Evolutionary conservation across 306 rosid species (phyloP).

Genomic region (Arachis hypogaea): DNA sequence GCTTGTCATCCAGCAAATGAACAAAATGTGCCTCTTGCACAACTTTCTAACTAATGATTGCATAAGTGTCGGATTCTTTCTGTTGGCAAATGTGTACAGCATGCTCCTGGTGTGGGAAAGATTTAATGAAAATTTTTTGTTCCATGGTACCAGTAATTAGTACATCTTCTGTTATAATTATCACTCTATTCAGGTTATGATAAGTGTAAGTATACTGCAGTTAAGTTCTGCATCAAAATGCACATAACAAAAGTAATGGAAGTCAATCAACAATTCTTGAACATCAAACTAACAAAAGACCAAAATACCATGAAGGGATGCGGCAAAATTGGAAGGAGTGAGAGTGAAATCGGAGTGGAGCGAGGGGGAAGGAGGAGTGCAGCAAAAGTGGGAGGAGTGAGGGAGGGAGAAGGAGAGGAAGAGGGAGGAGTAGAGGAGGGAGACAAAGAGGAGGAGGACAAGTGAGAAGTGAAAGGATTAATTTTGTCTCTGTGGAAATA

Average conservation of each 20-base stretch:
- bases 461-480: no score
- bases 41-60: conserved; percentile 74
- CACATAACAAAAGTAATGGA: conserved; percentile 1
- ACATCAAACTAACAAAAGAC: neutral
- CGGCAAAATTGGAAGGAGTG: no score
- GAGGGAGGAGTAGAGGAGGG: no score
- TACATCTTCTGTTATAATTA: conserved; percentile 95
- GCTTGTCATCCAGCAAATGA: conserved; percentile 95
- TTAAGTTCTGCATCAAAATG: conserved; percentile 23
- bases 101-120: conserved; percentile 93
- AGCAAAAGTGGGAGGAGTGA: no score
- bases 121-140: conserved; percentile 95
- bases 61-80: conserved; percentile 94
- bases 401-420: no score
- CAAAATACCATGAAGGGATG: conserved; percentile 48
- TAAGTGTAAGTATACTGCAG: conserved; percentile 4
- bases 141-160: conserved; percentile 97
- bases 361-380: no score
- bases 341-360: no score
- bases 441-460: no score
- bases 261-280: no score
- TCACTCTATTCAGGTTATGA: conserved; percentile 62
- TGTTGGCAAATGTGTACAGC: conserved; percentile 93
- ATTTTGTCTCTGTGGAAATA: no score
- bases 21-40: conserved; percentile 75